Evolutionary conservation across 306 rosid species (phyloP).

Genomic region (Quercus variabilis): DNA sequence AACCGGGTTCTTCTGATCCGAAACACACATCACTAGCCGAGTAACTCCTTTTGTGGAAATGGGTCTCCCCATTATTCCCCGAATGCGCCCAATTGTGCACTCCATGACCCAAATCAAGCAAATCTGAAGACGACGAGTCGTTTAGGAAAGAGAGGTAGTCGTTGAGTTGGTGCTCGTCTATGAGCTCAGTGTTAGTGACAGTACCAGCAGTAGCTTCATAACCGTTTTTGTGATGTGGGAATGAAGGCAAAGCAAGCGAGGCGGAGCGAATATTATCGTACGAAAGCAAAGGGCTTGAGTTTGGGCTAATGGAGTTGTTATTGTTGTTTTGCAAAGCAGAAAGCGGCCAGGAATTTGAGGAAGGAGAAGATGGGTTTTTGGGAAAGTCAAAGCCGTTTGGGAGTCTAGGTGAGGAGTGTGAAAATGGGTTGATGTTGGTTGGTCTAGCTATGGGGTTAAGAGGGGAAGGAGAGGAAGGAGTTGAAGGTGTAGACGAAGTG

Average conservation of each 20-base stretch:
- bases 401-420: conserved; percentile 51
- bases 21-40: conserved; percentile 81
- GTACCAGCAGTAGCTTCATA: conserved; percentile 13
- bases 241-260: conserved; percentile 29
- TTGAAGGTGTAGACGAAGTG: conserved; percentile 27
- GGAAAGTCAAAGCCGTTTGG: conserved; percentile 51
- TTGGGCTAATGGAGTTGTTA: conserved; percentile 72
- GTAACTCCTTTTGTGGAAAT: conserved; percentile 69
- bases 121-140: conserved; percentile 52
- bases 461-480: conserved; percentile 50
- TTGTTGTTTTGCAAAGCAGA: conserved; percentile 53
- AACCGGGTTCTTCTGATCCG: conserved; percentile 58
- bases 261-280: conserved; percentile 53
- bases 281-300: conserved; percentile 57
- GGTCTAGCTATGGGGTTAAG: conserved; percentile 73
- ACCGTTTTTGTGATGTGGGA: conserved; percentile 37
- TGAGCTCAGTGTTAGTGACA: conserved; percentile 33
- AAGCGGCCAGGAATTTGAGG: conserved; percentile 49
- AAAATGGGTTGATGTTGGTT: conserved; percentile 46
- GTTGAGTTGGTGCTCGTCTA: conserved; percentile 68
- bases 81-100: conserved; percentile 56
- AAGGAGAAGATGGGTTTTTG: conserved; percentile 55
- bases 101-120: conserved; percentile 48
- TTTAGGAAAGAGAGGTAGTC: conserved; percentile 76
- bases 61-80: conserved; percentile 57